Base-by-base conservation (phyloP, 176 grass and related monocot genomes). In the Oryza glaberrima region DNA sequence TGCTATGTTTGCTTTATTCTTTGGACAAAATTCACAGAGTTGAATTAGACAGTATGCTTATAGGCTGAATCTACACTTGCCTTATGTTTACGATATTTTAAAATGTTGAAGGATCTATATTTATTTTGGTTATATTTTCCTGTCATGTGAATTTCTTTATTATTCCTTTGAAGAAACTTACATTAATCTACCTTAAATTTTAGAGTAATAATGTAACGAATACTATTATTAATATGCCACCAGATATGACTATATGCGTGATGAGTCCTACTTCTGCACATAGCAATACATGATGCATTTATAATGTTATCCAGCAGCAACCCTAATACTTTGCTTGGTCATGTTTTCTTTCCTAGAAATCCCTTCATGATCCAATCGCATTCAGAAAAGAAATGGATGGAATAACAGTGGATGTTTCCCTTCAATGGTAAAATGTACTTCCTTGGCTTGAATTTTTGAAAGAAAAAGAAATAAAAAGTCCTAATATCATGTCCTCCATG, bases 351-450 rank as follows among this genome's bases (percentile, higher is more conserved):
- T 70, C 22, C 28, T 78, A 98, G 96, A 95, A 87, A 81, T 83
- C 91, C 6, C 88, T 98, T 65, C 96, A 98, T 80, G 89, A 98
- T 77, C 90, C 90, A 47, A 89, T 98, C 78, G 84, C 86, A 26
- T 98, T 94, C 80, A 90, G 78, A 84, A 92, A 90, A 81, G 88
- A 86, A 78, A 79, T 85, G 81, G 93, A 89, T 90, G 96, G 93
- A 79, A 83, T 95, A 75, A 91, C 70, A 17, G 91, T 98, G 41
- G 93, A 98, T 79, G 91, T 94, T 69, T 94, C 96, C 35, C 91
- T 98, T 87, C 96, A 98, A 81, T 98, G 96, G 96, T 98, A 98
- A 87, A 77, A 26, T 80, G 10, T 75, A 70, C 86, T 79, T 48
- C 25, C 41, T 65, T 74, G 44, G 14, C 68, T 84, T 69, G 23